These are phyloP conservation scores for Ophiostoma sp. DNA, from an alignment of 2,329 filamentous ascomycete genomes.

Conservation along the genomic window DNA sequence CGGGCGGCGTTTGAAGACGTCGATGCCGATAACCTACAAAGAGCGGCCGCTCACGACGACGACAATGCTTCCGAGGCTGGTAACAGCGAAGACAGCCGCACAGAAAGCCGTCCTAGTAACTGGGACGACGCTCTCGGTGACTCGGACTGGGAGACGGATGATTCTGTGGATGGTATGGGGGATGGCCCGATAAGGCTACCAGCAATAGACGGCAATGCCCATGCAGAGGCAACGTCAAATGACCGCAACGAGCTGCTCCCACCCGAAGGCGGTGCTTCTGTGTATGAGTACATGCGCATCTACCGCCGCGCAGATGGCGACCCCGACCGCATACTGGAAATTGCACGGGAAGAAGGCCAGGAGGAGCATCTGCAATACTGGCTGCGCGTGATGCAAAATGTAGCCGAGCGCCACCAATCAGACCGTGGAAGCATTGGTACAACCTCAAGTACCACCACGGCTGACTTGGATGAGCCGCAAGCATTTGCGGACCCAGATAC, in stretches of 20 bases:
- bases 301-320: conserved; percentile 57
- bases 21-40: neutral
- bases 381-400: conserved; percentile 33
- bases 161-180: too few species aligned
- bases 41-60: too few species aligned
- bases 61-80: too few species aligned
- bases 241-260: neutral
- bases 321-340: conserved; percentile 51
- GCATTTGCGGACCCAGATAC: neutral
- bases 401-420: neutral
- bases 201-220: too few species aligned
- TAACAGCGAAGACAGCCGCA: too few species aligned
- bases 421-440: conserved; percentile 17
- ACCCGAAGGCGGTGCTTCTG: conserved; percentile 27
- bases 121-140: too few species aligned
- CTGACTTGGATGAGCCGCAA: neutral
- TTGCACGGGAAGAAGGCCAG: conserved; percentile 56
- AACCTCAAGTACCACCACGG: conserved; percentile 1
- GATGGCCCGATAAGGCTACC: too few species aligned
- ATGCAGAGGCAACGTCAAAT: too few species aligned
- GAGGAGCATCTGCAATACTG: conserved; percentile 55
- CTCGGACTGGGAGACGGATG: too few species aligned
- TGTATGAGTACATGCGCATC: conserved; percentile 47
- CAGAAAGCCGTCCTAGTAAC: too few species aligned
- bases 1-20: neutral